A percentile compares a stretch with the other conserved stretches of the same genome.
phyloP scores from a whole-genome alignment of 768 basidiomycete genomes.

The Kwoniella newhampshirensis region DNA sequence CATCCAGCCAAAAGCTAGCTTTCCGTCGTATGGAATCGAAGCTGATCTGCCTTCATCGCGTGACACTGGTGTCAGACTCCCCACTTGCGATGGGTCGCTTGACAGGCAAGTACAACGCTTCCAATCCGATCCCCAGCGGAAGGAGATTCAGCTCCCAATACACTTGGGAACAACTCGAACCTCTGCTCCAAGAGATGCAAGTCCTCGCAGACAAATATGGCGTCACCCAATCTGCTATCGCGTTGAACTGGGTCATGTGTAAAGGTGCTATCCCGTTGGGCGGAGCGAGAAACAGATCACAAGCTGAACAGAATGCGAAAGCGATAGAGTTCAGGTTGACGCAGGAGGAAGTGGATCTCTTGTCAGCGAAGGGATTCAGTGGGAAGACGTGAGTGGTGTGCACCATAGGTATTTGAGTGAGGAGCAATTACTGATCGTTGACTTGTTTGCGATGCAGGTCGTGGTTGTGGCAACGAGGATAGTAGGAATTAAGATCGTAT shows the following conservation, averaged over 20 bases:
- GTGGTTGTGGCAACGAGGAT: too few species aligned
- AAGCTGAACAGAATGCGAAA: constrained; percentile 49
- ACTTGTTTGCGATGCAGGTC: too few species aligned
- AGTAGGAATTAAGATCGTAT: too few species aligned
- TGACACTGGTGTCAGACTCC: too few species aligned
- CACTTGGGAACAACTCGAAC: constrained; percentile 50
- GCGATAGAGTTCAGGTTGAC: constrained; percentile 44
- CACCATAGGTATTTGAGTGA: too few species aligned
- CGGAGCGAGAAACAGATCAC: constrained; percentile 48
- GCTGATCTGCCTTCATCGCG: neutral
- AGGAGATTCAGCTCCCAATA: constrained; percentile 30
- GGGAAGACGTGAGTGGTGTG: constrained; percentile 41
- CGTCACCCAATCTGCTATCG: constrained; percentile 49
- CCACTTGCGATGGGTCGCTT: constrained; percentile 52
- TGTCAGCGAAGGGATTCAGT: constrained; percentile 35
- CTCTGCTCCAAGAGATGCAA: constrained; percentile 43
- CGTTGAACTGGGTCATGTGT: constrained; percentile 52
- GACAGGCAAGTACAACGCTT: constrained; percentile 50
- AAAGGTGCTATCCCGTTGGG: constrained; percentile 53
- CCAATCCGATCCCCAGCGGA: constrained; percentile 44
- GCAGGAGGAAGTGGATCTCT: constrained; percentile 33
- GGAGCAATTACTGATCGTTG: too few species aligned
- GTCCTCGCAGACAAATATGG: constrained; percentile 42
- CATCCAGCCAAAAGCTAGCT: neutral
- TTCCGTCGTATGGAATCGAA: neutral